phyloP scores from a whole-genome alignment of 2,329 filamentous ascomycete species.

The Colletotrichum limetticola region DNA sequence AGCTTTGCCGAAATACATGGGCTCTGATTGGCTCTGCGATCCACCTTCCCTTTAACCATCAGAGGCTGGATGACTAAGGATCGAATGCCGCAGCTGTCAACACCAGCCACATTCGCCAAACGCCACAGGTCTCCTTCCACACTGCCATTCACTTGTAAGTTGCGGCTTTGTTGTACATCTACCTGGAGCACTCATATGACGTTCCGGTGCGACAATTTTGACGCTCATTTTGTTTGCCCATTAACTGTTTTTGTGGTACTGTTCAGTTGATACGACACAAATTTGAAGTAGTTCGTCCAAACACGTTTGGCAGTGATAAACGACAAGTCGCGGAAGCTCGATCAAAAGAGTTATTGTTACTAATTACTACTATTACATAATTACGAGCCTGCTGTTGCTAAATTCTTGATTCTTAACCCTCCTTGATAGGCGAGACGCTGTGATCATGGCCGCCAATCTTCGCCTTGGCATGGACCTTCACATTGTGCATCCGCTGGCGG shows the following conservation, averaged over 20 bases:
- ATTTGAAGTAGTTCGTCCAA: no score
- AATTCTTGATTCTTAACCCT: constrained; percentile 21
- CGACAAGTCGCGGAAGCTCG: background rate
- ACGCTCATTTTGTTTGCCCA: background rate
- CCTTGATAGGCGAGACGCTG: constrained; percentile 42
- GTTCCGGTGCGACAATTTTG: no score
- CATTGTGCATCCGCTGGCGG: constrained; percentile 40
- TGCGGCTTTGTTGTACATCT: no score
- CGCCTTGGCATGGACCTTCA: constrained; percentile 41
- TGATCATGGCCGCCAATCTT: constrained; percentile 9
- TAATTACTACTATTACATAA: background rate
- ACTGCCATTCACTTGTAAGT: background rate
- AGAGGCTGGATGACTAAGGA: constrained; percentile 16
- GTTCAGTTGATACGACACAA: no score
- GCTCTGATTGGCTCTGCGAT: constrained; percentile 22
- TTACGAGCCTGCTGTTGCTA: background rate
- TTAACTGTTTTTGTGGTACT: no score
- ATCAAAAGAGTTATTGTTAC: background rate
- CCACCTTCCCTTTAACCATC: background rate
- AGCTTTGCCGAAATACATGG: constrained; percentile 35
- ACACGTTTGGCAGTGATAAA: background rate
- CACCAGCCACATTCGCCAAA: background rate
- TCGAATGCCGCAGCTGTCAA: background rate
- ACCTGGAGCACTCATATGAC: no score
- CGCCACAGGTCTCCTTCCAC: background rate